Conservation (phyloP, 169 alveolate species). For the Cryptosporidium ubiquitum region DNA sequence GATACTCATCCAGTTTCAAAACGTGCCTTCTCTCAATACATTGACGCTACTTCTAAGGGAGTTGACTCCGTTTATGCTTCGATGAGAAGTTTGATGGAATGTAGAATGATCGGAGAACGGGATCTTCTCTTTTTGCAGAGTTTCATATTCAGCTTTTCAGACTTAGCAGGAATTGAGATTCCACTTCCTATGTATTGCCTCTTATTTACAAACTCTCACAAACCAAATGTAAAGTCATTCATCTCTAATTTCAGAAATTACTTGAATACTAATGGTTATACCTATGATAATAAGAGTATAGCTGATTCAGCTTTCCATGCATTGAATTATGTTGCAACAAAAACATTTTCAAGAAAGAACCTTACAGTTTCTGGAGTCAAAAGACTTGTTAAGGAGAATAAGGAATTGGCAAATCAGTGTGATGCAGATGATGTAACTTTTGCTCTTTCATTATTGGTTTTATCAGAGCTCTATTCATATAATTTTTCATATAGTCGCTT, state of each 20-base stretch:
- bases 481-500: not conserved
- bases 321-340: slow-evolving; percentile 15
- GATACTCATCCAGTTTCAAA: not conserved
- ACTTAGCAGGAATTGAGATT: not conserved
- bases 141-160: not conserved
- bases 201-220: slow-evolving; percentile 7
- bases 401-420: slow-evolving; percentile 12
- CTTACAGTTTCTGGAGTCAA: slow-evolving; percentile 23
- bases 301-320: not conserved
- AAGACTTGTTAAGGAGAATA: slow-evolving; percentile 10
- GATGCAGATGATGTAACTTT: not conserved
- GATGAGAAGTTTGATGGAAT: not conserved
- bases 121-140: slow-evolving; percentile 7
- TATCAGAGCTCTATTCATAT: not conserved
- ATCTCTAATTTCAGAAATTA: not conserved
- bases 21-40: not conserved
- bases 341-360: not conserved
- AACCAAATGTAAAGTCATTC: not conserved
- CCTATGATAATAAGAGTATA: not conserved
- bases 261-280: not conserved
- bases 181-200: not conserved
- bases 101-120: not conserved
- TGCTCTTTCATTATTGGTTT: not conserved
- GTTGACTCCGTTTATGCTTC: not conserved
- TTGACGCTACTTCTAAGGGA: not conserved